phyloP scores from a whole-genome alignment of 1,139 yeast genomes.

The Zygosaccharomyces sapae region DNA sequence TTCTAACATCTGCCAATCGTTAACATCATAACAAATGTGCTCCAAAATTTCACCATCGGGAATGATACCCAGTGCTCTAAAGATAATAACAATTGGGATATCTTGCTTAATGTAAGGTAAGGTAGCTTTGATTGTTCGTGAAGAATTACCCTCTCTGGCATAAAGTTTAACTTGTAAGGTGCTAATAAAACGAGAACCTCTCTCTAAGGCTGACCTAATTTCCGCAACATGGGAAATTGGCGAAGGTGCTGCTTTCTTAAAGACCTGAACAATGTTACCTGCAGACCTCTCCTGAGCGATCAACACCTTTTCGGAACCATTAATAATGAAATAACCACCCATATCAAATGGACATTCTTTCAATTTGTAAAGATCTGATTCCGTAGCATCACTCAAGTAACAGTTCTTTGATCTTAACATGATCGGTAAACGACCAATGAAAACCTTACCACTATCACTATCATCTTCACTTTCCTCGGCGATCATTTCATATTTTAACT shows the following conservation, averaged over 20 bases:
- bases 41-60: slow-evolving; percentile 98
- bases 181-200: slow-evolving; percentile 91
- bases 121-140: slow-evolving; percentile 88
- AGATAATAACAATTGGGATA: slow-evolving; percentile 92
- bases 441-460: slow-evolving; percentile 74
- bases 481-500: slow-evolving; percentile 63
- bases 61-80: slow-evolving; percentile 95
- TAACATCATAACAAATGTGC: slow-evolving; percentile 95
- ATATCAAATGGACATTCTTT: slow-evolving; percentile 99
- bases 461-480: slow-evolving; percentile 45
- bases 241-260: slow-evolving; percentile 95
- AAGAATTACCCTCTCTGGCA: slow-evolving; percentile 73
- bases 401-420: slow-evolving; percentile 96
- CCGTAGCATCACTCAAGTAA: slow-evolving; percentile 86
- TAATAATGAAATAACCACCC: slow-evolving; percentile 98
- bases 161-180: slow-evolving; percentile 90
- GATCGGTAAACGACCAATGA: slow-evolving; percentile 94
- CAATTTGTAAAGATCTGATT: slow-evolving; percentile 88
- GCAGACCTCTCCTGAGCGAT: slow-evolving; percentile 99
- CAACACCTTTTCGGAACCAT: slow-evolving; percentile 96
- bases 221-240: slow-evolving; percentile 96
- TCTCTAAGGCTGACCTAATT: slow-evolving; percentile 94
- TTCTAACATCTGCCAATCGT: slow-evolving; percentile 99
- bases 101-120: slow-evolving; percentile 95
- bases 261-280: slow-evolving; percentile 96